Base-by-base conservation (phyloP, 2,329 filamentous ascomycete genomes). In the Colletotrichum chlorophyti region DNA sequence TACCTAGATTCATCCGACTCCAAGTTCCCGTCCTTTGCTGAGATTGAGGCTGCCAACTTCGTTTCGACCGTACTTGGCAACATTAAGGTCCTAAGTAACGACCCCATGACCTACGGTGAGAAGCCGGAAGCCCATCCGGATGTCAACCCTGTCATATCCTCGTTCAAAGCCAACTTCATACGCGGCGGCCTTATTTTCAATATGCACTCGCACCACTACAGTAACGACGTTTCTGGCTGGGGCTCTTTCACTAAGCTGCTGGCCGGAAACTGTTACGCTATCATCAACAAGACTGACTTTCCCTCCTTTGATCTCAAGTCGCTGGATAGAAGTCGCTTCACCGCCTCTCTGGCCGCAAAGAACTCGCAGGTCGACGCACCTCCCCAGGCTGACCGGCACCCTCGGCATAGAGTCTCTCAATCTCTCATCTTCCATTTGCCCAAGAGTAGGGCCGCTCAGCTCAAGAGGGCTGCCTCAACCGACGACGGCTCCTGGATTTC, bases 191-290 rank as follows among this genome's bases (percentile, higher is more conserved):
- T 79, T 1, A 68, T 79, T 5, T 70, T 79, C 38, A 72, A 71
- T 47, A 76, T 75, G 50, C 75, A 79, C 38, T 65, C 68, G 45
- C 77, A 79, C 42, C 77, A 79, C 54, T 79, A 75, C 46, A 62
- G 70, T 37, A 77, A 76, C 58, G 76, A 79, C 61, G 64, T 77
- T 0, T 75, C 74, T 68, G 76, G 75, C 6, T 79, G 75, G 74
- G 67, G 69, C 1, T n/a, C n/a, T n/a, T 70, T 75, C n/a, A 64
- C 66, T 0, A 69, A 71, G 21, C 75, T 78, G 65, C 69, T 79
- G 6, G 76, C 75, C 4, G 76, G 78, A 31, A 78, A 78, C 61
- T 79, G 76, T 61, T 62, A 65, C 37, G 70, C 75, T 3, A 63
- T 72, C 17, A 26, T 64, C 14, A 66, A 72, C 27, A 31, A 63